A percentile compares a stretch with the other conserved stretches of the same genome.
Conservation (phyloP, 495 filamentous ascomycete species). For the Xylaria flabelliformis region DNA sequence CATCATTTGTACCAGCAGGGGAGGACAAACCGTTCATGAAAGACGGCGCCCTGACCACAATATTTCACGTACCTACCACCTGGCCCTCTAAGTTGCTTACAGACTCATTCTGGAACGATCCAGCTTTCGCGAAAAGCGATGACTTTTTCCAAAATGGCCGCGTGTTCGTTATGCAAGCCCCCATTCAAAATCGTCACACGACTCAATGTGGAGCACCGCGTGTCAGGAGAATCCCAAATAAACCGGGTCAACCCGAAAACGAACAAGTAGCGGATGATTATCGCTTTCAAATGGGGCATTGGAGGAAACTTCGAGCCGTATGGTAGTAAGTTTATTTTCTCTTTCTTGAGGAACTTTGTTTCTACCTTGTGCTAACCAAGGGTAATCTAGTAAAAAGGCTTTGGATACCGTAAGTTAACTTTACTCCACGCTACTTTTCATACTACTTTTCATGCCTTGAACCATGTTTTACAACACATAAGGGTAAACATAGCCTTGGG, state of each 20-base stretch:
- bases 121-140: background rate
- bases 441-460: background rate
- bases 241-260: background rate
- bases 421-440: background rate
- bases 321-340: background rate
- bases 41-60: background rate
- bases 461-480: background rate
- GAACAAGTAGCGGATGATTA: background rate
- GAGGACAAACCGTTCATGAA: background rate
- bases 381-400: background rate
- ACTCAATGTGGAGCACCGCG: background rate
- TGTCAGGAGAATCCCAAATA: too few species aligned
- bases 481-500: background rate
- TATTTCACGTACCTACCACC: background rate
- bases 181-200: background rate
- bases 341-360: background rate
- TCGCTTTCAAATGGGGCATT: background rate
- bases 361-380: background rate
- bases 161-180: background rate
- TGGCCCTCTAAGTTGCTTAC: background rate
- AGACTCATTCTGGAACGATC: background rate
- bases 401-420: background rate
- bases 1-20: background rate
- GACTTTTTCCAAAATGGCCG: background rate
- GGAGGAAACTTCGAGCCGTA: background rate